A percentile compares a stretch with the other conserved stretches of the same genome.
phyloP scores from a whole-genome alignment of 352 stramenopile species.

The Chrysophaeum taylorii region DNA sequence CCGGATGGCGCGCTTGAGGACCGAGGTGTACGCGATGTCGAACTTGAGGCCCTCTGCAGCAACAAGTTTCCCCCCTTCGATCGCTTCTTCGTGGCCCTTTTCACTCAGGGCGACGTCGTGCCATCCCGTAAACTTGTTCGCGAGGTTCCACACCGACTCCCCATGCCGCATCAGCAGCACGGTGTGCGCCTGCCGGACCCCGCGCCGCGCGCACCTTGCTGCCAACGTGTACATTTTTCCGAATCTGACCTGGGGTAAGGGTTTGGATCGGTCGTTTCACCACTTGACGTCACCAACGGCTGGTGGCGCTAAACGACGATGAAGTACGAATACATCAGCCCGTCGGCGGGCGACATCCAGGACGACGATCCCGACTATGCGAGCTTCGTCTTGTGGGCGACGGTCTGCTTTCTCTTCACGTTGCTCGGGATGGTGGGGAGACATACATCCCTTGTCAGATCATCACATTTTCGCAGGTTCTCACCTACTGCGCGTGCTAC shows the following conservation, averaged over 20 bases:
- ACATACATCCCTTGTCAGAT: not conserved
- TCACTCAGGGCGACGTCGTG: slow-evolving; percentile 79
- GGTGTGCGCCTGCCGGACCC: not conserved
- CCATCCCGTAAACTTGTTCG: slow-evolving; percentile 98
- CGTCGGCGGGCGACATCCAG: not conserved
- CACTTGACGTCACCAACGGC: not conserved
- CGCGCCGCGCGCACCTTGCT: not conserved
- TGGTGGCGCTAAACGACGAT: no score
- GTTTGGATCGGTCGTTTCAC: no score
- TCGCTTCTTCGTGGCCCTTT: slow-evolving; percentile 74
- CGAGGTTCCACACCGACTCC: slow-evolving; percentile 92
- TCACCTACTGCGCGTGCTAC: slow-evolving; percentile 1
- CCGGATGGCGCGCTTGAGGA: slow-evolving; percentile 92
- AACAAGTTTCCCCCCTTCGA: slow-evolving; percentile 83
- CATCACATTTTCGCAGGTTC: not conserved
- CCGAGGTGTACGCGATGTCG: slow-evolving; percentile 80
- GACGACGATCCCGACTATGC: not conserved
- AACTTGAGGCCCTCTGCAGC: slow-evolving; percentile 79
- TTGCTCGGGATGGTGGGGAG: not conserved
- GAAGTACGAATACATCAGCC: no score
- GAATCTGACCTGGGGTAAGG: not conserved
- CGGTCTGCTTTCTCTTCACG: not conserved
- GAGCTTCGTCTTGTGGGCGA: not conserved
- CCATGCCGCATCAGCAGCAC: slow-evolving; percentile 75
- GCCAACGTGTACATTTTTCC: not conserved